Percentiles rank a stretch among this genome's conserved stretches.
These are phyloP conservation scores for Torulaspora maleeae DNA, from an alignment of 805 yeast genomes.

Conservation along the genomic window DNA sequence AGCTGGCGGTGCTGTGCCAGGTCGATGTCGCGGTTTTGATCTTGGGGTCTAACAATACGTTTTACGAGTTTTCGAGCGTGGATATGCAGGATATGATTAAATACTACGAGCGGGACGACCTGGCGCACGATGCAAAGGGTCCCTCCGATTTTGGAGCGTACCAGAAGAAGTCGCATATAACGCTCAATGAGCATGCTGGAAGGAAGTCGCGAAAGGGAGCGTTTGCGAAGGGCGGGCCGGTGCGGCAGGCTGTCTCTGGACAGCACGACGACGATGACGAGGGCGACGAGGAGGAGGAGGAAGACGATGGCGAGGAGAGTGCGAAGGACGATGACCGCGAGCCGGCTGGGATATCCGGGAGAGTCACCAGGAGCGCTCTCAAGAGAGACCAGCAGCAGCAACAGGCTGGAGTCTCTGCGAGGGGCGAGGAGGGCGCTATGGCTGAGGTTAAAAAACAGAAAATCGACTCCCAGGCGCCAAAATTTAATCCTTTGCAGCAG, in stretches of 20 bases:
- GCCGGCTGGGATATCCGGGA: background rate
- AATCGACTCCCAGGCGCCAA: constrained; percentile 8
- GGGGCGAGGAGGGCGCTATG: background rate
- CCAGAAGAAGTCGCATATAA: constrained; percentile 33
- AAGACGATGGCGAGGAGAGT: constrained; percentile 12
- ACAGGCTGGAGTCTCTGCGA: too few relatives aligned
- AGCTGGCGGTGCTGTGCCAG: constrained; percentile 78
- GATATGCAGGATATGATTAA: constrained; percentile 50
- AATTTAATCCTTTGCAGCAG: constrained; percentile 26
- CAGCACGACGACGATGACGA: constrained; percentile 4
- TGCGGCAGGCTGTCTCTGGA: background rate
- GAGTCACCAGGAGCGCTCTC: constrained; percentile 2
- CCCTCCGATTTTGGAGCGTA: constrained; percentile 67
- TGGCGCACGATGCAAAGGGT: constrained; percentile 53
- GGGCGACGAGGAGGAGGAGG: constrained; percentile 13
- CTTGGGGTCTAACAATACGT: constrained; percentile 73
- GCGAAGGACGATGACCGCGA: constrained; percentile 11
- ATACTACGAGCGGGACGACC: constrained; percentile 34
- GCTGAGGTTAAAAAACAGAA: constrained; percentile 1
- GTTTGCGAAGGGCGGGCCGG: constrained; percentile 2
- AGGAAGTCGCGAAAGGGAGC: background rate
- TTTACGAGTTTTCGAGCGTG: constrained; percentile 79
- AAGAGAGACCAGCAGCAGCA: constrained; percentile 1
- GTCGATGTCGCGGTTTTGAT: constrained; percentile 90
- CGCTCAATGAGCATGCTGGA: constrained; percentile 12